phyloP scores from a whole-genome alignment of 352 stramenopile genomes.

The Globisporangium nodosum region DNA sequence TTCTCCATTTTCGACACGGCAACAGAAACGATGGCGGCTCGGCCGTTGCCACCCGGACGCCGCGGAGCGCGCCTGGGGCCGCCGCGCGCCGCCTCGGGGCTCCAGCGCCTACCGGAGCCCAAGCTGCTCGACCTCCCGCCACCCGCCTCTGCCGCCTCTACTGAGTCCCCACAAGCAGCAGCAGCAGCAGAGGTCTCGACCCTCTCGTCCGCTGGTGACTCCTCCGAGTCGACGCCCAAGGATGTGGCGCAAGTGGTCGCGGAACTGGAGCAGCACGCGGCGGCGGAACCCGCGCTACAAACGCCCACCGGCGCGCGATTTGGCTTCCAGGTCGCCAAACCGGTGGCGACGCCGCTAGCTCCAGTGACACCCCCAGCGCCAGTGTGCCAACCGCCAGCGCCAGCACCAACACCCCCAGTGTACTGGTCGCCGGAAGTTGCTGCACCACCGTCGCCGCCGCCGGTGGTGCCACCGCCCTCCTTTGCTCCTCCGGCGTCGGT shows the following conservation, averaged over 20 bases:
- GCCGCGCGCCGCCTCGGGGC: slow-evolving; percentile 10
- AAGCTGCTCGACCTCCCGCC: slow-evolving; percentile 7
- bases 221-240: not conserved
- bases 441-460: not conserved
- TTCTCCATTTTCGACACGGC: not conserved
- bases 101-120: slow-evolving; percentile 12
- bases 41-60: slow-evolving; percentile 14
- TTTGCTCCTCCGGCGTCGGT: no score
- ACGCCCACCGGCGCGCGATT: no score
- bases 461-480: not conserved
- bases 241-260: not conserved
- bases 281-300: not conserved
- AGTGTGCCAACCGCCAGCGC: not conserved
- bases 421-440: not conserved
- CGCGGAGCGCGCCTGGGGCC: slow-evolving; percentile 2
- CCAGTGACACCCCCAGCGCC: not conserved
- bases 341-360: not conserved
- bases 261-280: not conserved
- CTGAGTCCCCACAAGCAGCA: not conserved
- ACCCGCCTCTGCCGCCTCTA: not conserved
- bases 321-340: no score
- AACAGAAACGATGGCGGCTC: slow-evolving; percentile 9
- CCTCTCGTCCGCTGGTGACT: not conserved
- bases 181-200: not conserved
- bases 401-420: not conserved